Evolutionary conservation across 192 early-diverging fungal genomes (phyloP), one percentile per base, ranked within the genome.

Genomic region (Coemansia guatemalensis): DNA sequence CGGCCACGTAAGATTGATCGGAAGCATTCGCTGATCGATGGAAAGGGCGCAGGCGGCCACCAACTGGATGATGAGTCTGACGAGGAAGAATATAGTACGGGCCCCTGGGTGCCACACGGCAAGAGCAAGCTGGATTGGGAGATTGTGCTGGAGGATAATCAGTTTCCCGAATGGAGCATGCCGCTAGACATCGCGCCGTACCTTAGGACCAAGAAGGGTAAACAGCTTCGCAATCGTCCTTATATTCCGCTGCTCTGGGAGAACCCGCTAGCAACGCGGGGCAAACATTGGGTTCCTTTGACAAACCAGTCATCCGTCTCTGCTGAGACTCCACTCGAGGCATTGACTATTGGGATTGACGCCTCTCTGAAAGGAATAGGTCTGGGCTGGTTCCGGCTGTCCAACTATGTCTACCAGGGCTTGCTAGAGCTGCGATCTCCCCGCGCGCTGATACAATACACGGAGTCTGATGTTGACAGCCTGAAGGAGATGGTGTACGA

Each of bases 401-500:
- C 77, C 61, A 75, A 77, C 56, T 65, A 65, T 11, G 65, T 65
- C 23, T 35, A 69, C 58, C 57, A 73, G n/a, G 71, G 73, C 4
- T 57, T 81, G 26, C 48, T 33, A 20, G 72, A 80, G 41, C 58
- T 85, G 30, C 48, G 56, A 21, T 69, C 74, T 6, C 48, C 69
- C 11, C 65, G 72, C 3, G 61, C 72, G 2, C 54, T 78, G 48
- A 61, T 86, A 12, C 56, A 51, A 14, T 65, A 76, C 48, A 62
- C 68, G 9, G 76, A 69, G n/a, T 63, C 68, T 0, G 84, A 86
- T 41, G 58, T 84, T 3, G 85, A 86, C 49, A 77, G 66, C 41
- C 44, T 86, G 53, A 71, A 68, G 53, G 67, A 78, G 35, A 86
- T 85, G 83, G 65, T 86, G 50, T 76, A 78, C 33, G 85, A 85